These are phyloP conservation scores for Oryza glumipatula DNA, from an alignment of 176 grass and related monocot genomes.

Conservation along the genomic window DNA sequence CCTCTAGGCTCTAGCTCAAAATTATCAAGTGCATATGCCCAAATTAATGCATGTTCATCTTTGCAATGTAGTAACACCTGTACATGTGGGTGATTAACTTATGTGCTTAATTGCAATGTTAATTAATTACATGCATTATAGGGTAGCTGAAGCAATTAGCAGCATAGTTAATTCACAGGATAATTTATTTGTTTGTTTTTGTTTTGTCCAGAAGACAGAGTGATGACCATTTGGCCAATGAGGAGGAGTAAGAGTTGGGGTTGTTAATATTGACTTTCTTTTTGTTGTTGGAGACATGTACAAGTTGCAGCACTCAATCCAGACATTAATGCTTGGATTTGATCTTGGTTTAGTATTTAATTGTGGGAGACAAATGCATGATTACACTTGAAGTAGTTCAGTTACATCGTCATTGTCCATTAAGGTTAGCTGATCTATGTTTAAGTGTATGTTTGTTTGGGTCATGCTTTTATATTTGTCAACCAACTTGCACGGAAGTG, in stretches of 20 bases:
- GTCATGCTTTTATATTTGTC: background rate
- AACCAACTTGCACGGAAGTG: background rate
- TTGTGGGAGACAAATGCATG: constrained; percentile 11
- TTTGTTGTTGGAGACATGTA: background rate
- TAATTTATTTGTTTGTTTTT: background rate
- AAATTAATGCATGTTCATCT: no score
- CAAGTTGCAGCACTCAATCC: constrained; percentile 9
- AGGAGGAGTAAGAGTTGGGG: constrained; percentile 3
- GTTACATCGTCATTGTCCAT: constrained; percentile 17
- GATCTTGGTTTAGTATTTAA: constrained; percentile 2
- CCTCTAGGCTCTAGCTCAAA: no score
- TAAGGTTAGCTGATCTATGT: background rate
- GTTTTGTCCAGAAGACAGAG: constrained; percentile 13
- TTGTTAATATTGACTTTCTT: constrained; percentile 38
- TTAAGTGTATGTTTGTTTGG: background rate
- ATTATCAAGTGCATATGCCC: no score
- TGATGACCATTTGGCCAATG: constrained; percentile 9
- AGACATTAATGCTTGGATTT: constrained; percentile 6
- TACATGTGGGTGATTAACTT: background rate
- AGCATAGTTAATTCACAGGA: constrained; percentile 5
- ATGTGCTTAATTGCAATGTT: background rate
- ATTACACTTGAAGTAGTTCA: constrained; percentile 9
- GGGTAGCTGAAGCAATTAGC: constrained; percentile 17
- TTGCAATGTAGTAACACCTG: no score
- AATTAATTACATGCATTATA: background rate